Evolutionary conservation across 768 basidiomycete genomes (phyloP), one percentile per base, ranked within the genome.

Genomic region (Mycena rosella): DNA sequence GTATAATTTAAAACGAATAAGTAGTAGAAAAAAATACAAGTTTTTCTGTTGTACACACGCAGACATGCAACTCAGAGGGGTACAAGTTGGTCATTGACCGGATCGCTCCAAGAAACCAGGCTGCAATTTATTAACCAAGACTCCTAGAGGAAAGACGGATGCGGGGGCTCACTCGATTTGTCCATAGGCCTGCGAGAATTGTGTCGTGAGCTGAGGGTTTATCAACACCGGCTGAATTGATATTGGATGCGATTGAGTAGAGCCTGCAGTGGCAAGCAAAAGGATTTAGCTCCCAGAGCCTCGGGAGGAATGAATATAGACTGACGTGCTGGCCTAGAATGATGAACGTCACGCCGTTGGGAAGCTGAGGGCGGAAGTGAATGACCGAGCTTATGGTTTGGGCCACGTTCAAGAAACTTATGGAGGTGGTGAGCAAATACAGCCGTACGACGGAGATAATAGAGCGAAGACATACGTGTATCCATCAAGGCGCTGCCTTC

Each of bases 201-300:
- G 42, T 57, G 55, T 57, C 55, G 55, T 44, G 55, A 57, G 40
- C 55, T 57, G 55, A 57, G 55, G 55, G 55, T 57, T 57, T 57
- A 57, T 57, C 55, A 44, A 57, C 55, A 57, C 55, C 27, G 55
- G 55, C 55, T 57, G 55, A 57, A 57, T 57, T 57, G 55, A 57
- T 57, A 44, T 44, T 57, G 27, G 38, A 57, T 26, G 55, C 55
- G 55, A 57, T 57, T 34, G 55, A 30, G 55, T 44, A 57, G 55
- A 57, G 55, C 55, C 55, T 57, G 42, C 55, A 44, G 40, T 57
- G 55, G 40, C 55, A 57, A 57, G 38, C 55, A 57, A 57, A 57
- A 57, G 24, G 38, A 57, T 45, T 57, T 57, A 57, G 55, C 55
- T 57, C 29, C 55, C 55, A 57, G 55, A 57, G 55, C 55, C 40